Conservation (phyloP, 1,284 basidiomycete genomes). For the Leccinum ponderosum region DNA sequence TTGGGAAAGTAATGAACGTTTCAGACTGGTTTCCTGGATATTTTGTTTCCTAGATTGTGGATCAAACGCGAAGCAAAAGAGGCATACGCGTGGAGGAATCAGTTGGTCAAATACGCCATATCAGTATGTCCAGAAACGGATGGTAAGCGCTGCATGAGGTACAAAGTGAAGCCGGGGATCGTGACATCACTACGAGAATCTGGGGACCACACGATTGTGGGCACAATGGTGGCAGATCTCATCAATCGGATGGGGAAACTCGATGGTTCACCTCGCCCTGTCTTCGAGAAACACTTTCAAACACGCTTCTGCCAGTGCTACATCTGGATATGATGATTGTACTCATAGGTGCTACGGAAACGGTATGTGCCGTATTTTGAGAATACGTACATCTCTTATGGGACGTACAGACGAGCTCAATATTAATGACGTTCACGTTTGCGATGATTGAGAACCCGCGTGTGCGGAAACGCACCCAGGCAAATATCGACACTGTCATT, state of each 20-base stretch:
- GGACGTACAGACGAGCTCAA: constrained; percentile 10
- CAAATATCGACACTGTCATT: constrained; percentile 40
- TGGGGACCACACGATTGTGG: neutral
- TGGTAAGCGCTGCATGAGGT: constrained; percentile 6
- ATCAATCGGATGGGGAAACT: constrained; percentile 19
- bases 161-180: too few relatives aligned
- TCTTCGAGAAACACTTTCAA: constrained; percentile 23
- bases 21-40: constrained; percentile 26
- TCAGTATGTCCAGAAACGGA: constrained; percentile 13
- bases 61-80: constrained; percentile 14
- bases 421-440: constrained; percentile 30
- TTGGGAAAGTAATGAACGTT: constrained; percentile 15
- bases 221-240: constrained; percentile 21
- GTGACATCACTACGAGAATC: constrained; percentile 6
- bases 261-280: constrained; percentile 3
- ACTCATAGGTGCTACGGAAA: constrained; percentile 16
- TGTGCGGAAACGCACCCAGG: neutral
- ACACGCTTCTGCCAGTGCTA: constrained; percentile 12
- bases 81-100: constrained; percentile 5
- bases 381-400: constrained; percentile 2
- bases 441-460: constrained; percentile 35
- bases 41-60: constrained; percentile 17
- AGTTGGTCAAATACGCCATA: constrained; percentile 20
- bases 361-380: constrained; percentile 12
- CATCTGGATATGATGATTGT: neutral